Conservation (phyloP, 768 basidiomycete genomes). For the Mycena galopus region DNA sequence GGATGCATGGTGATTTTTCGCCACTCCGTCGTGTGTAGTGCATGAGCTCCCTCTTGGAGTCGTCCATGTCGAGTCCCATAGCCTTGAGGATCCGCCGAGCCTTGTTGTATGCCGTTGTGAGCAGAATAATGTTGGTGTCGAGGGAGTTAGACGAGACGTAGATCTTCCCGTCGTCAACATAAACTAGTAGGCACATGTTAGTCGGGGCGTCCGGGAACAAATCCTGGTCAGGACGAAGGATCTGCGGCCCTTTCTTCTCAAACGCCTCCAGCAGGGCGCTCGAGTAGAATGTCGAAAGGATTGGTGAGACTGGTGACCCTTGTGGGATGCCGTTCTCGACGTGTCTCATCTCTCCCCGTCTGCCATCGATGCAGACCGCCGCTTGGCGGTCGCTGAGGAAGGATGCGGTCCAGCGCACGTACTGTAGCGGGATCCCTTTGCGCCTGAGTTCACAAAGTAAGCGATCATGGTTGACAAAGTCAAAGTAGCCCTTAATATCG, state of each 20-base stretch:
- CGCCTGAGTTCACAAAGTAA: constrained; percentile 40
- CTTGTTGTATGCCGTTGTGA: constrained; percentile 33
- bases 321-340: constrained; percentile 50
- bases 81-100: not conserved
- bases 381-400: constrained; percentile 43
- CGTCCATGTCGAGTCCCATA: not conserved
- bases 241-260: constrained; percentile 16
- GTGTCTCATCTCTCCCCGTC: constrained; percentile 38
- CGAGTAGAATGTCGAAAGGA: constrained; percentile 43
- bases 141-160: constrained; percentile 41
- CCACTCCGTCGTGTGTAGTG: constrained; percentile 40
- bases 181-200: constrained; percentile 38
- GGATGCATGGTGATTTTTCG: constrained; percentile 29
- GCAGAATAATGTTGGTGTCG: constrained; percentile 38
- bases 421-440: constrained; percentile 37
- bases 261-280: constrained; percentile 41
- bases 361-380: constrained; percentile 42
- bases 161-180: constrained; percentile 50
- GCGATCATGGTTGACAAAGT: constrained; percentile 43
- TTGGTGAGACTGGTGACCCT: constrained; percentile 48
- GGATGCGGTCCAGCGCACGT: constrained; percentile 38
- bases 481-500: constrained; percentile 47
- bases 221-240: constrained; percentile 27
- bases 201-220: constrained; percentile 37
- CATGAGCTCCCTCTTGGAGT: constrained; percentile 45